A percentile compares a stretch with the other conserved stretches of the same genome.
Evolutionary conservation across 345 rosid genomes (phyloP).

Genomic region (Melaleuca alternifolia): DNA sequence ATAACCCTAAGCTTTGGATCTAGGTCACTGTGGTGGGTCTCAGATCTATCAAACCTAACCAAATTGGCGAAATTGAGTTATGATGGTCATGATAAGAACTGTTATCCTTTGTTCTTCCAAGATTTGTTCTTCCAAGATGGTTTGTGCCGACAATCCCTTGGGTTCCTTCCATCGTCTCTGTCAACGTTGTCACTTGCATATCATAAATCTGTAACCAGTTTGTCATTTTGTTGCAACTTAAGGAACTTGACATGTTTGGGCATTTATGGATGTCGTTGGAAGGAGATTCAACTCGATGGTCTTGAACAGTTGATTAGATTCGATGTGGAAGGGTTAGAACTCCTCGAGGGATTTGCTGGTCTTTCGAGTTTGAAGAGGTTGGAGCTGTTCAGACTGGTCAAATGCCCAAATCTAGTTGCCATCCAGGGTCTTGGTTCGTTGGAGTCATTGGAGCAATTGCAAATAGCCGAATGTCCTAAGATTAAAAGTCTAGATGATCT

Average conservation of each 20-base stretch:
- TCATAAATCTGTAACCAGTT: background rate
- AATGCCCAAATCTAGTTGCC: background rate
- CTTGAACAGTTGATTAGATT: background rate
- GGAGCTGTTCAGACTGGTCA: background rate
- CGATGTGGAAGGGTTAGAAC: background rate
- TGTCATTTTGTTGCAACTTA: background rate
- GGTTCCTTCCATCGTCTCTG: background rate
- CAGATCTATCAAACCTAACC: background rate
- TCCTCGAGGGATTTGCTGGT: background rate
- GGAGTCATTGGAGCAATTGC: background rate
- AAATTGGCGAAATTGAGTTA: no score
- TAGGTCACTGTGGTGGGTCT: background rate
- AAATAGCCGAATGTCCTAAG: rapidly evolving
- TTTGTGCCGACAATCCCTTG: no score
- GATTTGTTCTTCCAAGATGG: no score
- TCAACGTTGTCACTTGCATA: background rate
- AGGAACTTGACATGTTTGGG: background rate
- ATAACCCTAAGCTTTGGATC: background rate
- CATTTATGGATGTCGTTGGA: rapidly evolving
- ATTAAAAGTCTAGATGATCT: background rate
- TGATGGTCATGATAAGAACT: no score
- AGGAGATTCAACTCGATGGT: background rate
- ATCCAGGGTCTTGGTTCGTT: background rate
- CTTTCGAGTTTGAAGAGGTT: background rate
- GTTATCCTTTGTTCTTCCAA: no score